Percentiles rank a stretch among this genome's conserved stretches.
Evolutionary conservation across 2,329 filamentous ascomycete genomes (phyloP).

Genomic region (Hypoxylon sp.): DNA sequence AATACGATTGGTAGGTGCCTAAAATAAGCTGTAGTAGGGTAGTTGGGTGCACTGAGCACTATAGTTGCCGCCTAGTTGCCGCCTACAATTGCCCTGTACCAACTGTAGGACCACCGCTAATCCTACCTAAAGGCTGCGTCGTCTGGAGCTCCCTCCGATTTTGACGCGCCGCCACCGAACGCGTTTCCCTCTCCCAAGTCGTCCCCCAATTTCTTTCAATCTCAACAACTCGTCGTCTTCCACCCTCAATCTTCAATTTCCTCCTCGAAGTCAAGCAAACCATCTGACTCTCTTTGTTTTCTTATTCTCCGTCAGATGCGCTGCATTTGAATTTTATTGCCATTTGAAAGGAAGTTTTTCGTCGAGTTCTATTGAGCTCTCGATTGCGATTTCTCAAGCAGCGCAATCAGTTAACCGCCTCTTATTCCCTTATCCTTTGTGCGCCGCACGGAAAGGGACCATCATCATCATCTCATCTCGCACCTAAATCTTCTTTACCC

Average conservation of each 20-base stretch:
- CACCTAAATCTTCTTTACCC: constrained; percentile 6
- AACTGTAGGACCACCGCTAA: constrained; percentile 1
- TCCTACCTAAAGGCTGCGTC: not conserved
- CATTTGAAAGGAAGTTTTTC: not conserved
- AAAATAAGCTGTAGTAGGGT: not conserved
- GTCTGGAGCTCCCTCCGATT: not conserved
- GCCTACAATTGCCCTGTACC: constrained; percentile 4
- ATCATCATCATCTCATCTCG: constrained; percentile 10
- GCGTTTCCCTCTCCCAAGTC: constrained; percentile 24
- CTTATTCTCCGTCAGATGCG: not conserved
- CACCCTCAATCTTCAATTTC: not conserved
- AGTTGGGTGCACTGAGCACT: not conserved
- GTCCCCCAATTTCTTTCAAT: constrained; percentile 27
- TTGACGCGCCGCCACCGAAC: constrained; percentile 20
- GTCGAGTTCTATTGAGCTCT: not conserved
- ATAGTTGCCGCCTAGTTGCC: not conserved
- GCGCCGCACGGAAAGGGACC: constrained; percentile 5
- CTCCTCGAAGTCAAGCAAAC: not conserved
- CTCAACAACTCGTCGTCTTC: constrained; percentile 3
- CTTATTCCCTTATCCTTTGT: constrained; percentile 3
- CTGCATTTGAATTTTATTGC: not conserved
- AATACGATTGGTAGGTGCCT: not conserved
- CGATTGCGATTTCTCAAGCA: not conserved
- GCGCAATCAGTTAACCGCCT: not conserved
- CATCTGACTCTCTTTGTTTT: constrained; percentile 11